phyloP scores from a whole-genome alignment of 805 yeast species.

The Saccharomyces eubayanus region DNA sequence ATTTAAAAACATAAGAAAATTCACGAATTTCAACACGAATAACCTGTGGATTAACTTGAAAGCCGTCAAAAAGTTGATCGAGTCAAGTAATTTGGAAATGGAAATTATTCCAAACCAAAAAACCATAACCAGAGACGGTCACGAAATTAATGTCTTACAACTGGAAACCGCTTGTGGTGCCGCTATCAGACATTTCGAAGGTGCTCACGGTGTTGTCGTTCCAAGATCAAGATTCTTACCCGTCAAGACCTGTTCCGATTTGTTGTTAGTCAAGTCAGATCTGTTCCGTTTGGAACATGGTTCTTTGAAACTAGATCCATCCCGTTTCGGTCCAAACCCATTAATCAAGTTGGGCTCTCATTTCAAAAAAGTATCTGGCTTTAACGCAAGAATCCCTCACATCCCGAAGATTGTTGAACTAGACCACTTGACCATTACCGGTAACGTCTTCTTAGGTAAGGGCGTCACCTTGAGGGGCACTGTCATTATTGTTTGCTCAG shows the following conservation, averaged over 20 bases:
- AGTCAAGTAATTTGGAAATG: constrained; percentile 68
- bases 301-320: constrained; percentile 71
- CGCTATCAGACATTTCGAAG: constrained; percentile 89
- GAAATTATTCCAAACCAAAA: constrained; percentile 95
- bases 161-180: constrained; percentile 99
- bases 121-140: constrained; percentile 64
- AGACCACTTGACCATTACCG: constrained; percentile 92
- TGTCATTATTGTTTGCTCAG: constrained; percentile 93
- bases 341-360: constrained; percentile 93
- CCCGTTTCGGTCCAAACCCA: constrained; percentile 86
- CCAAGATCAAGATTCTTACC: constrained; percentile 98
- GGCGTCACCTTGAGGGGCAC: constrained; percentile 88
- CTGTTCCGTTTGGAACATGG: constrained; percentile 88
- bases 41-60: constrained; percentile 94
- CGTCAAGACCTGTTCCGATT: constrained; percentile 93
- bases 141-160: constrained; percentile 81
- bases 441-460: constrained; percentile 84
- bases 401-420: constrained; percentile 92
- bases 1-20: constrained; percentile 95
- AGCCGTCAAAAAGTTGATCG: constrained; percentile 89
- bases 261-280: constrained; percentile 90
- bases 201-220: constrained; percentile 96
- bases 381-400: constrained; percentile 68
- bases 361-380: constrained; percentile 89
- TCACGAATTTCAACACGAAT: constrained; percentile 96